Evolutionary conservation across 495 filamentous ascomycete genomes (phyloP).

Genomic region (Melanomma pulvis-pyrius): DNA sequence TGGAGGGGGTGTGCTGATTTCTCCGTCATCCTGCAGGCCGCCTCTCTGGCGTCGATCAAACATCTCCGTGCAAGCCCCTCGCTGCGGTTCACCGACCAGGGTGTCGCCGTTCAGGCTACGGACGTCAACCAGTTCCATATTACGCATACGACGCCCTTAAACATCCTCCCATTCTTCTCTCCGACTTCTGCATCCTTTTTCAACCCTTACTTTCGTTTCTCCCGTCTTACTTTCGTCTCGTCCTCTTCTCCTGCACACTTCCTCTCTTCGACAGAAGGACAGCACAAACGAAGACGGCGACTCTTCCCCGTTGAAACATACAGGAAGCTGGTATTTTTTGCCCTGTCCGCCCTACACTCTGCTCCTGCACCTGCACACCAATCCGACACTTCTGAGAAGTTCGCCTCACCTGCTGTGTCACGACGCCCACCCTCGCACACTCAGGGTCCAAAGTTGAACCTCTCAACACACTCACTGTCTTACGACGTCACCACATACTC

Average conservation of each 20-base stretch:
- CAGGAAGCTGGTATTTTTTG: constrained; percentile 28
- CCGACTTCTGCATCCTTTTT: constrained; percentile 1
- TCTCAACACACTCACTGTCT: constrained; percentile 15
- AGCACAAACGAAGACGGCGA: neutral
- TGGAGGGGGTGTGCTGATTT: neutral
- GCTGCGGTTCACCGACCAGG: neutral
- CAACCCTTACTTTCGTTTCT: constrained; percentile 26
- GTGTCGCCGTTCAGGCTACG: constrained; percentile 3
- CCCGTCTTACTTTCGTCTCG: neutral
- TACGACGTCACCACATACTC: neutral
- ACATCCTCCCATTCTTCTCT: constrained; percentile 16
- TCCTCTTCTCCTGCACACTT: constrained; percentile 4
- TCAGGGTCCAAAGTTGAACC: constrained; percentile 1
- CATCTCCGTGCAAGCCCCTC: neutral
- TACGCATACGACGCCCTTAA: constrained; percentile 13
- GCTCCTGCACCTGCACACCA: neutral
- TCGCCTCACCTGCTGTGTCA: constrained; percentile 8
- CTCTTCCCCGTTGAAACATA: constrained; percentile 22
- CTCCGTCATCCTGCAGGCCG: neutral
- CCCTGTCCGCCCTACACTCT: neutral
- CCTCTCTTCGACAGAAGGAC: neutral
- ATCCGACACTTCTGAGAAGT: constrained; percentile 25
- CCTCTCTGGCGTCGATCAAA: constrained; percentile 17
- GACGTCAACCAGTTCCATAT: neutral
- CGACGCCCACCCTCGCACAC: constrained; percentile 4